Evolutionary conservation across 2,329 filamentous ascomycete species (phyloP).

Genomic region (Gyromitra esculenta): DNA sequence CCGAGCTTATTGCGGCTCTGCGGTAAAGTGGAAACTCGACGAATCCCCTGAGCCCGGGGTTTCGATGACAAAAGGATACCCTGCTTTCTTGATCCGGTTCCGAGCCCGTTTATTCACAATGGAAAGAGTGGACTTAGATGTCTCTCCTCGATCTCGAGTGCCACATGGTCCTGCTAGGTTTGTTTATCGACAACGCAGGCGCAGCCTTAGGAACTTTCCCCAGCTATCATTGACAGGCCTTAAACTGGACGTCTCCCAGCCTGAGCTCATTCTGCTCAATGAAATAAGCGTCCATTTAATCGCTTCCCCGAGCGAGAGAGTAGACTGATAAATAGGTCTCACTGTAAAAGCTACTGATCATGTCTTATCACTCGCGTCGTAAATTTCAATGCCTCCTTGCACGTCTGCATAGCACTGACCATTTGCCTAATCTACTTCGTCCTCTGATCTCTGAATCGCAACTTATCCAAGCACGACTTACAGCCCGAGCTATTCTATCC

Average conservation of each 20-base stretch:
- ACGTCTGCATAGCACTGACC: too few species aligned
- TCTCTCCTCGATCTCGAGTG: not conserved
- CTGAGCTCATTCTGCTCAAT: not conserved
- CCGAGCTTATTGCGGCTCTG: slow-evolving; percentile 30
- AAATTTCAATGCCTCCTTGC: not conserved
- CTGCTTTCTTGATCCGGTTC: not conserved
- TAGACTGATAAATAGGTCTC: not conserved
- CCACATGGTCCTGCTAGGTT: not conserved
- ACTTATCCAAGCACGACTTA: not conserved
- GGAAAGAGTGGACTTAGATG: not conserved
- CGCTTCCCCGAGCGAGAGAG: too few species aligned
- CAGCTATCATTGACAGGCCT: not conserved
- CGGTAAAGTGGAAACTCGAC: not conserved
- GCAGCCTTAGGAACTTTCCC: not conserved
- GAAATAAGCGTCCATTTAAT: not conserved
- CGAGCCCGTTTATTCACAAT: not conserved
- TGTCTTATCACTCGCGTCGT: slow-evolving; percentile 25
- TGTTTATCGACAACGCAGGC: not conserved
- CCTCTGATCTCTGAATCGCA: not conserved
- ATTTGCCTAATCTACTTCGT: not conserved
- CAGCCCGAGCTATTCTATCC: not conserved
- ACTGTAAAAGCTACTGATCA: not conserved
- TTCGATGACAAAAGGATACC: not conserved
- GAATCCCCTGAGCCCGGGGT: not conserved
- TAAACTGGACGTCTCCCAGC: not conserved